Percentiles rank a stretch among this genome's conserved stretches.
Evolutionary conservation across 176 grass and related monocot genomes (phyloP).

Genomic region (Zoysia japonica): DNA sequence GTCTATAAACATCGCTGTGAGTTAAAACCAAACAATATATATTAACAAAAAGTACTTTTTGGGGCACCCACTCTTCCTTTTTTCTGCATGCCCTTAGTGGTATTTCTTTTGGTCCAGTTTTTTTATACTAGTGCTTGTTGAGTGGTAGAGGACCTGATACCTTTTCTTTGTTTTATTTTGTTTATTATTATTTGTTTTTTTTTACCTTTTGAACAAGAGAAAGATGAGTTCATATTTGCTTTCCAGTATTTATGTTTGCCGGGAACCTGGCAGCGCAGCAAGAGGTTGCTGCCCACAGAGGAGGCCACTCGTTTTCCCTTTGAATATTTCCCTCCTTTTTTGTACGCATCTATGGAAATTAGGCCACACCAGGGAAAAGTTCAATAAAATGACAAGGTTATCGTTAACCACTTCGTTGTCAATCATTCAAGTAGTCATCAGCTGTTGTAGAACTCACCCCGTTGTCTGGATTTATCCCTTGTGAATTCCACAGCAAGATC

Average conservation of each 20-base stretch:
- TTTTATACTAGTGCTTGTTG: not conserved
- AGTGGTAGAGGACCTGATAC: not conserved
- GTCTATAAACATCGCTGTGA: not conserved
- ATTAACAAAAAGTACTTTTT: conserved; percentile 3
- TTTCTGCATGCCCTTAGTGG: conserved; percentile 11
- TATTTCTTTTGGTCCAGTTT: conserved; percentile 38
- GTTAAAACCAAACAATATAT: conserved; percentile 4
- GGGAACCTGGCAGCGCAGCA: conserved; percentile 23
- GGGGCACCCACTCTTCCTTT: not conserved
- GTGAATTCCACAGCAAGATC: not conserved
- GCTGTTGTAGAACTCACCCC: not conserved
- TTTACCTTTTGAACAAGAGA: conserved; percentile 8
- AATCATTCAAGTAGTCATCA: conserved; percentile 26
- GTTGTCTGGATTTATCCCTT: not conserved
- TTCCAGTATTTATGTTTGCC: conserved; percentile 17
- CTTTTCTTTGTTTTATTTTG: not conserved
- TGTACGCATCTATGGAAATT: not conserved
- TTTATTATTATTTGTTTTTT: not conserved
- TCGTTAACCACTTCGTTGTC: conserved; percentile 34
- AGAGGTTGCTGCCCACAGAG: conserved; percentile 25
- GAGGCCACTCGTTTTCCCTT: not conserved
- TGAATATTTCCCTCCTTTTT: not conserved
- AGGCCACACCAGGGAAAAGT: conserved; percentile 9
- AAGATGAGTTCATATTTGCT: conserved; percentile 13
- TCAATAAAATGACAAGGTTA: conserved; percentile 31